Conservation (phyloP, 2,329 filamentous ascomycete genomes). For the Fusarium devonianum region DNA sequence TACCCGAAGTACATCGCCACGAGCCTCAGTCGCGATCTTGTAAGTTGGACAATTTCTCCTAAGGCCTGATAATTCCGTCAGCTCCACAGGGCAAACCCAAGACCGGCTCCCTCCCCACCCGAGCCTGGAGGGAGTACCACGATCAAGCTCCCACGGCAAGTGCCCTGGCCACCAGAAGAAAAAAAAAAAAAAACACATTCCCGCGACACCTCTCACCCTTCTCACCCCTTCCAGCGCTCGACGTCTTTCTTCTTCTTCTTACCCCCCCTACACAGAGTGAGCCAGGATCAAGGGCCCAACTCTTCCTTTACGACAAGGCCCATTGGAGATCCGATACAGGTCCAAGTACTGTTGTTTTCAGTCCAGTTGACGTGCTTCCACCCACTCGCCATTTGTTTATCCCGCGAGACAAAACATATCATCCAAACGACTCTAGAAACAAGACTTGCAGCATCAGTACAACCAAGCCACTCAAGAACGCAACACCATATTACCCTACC, state of each 20-base stretch:
- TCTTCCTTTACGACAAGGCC: conserved; percentile 26
- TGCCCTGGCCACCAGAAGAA: conserved; percentile 35
- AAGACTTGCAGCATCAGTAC: conserved; percentile 25
- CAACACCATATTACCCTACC: conserved; percentile 1
- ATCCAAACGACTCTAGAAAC: conserved; percentile 38
- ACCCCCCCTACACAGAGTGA: conserved; percentile 11
- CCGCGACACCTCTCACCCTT: no score
- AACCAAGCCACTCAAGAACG: conserved; percentile 18
- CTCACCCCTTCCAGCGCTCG: conserved; percentile 19
- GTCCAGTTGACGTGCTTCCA: conserved; percentile 14
- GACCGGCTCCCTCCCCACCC: conserved; percentile 24
- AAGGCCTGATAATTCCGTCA: conserved; percentile 4
- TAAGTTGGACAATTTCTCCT: background rate
- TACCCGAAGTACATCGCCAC: no score
- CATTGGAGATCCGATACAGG: conserved; percentile 18
- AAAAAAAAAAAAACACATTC: no score
- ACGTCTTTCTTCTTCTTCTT: conserved; percentile 4
- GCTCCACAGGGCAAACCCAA: background rate
- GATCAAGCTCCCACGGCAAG: conserved; percentile 25
- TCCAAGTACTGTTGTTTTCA: conserved; percentile 8
- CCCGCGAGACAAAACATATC: no score
- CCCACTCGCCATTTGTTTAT: conserved; percentile 30
- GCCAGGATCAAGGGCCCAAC: conserved; percentile 34
- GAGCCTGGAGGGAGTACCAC: conserved; percentile 15
- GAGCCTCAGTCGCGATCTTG: conserved; percentile 9